Conservation (phyloP, 2,329 filamentous ascomycete species). For the Ophiostoma australiae region DNA sequence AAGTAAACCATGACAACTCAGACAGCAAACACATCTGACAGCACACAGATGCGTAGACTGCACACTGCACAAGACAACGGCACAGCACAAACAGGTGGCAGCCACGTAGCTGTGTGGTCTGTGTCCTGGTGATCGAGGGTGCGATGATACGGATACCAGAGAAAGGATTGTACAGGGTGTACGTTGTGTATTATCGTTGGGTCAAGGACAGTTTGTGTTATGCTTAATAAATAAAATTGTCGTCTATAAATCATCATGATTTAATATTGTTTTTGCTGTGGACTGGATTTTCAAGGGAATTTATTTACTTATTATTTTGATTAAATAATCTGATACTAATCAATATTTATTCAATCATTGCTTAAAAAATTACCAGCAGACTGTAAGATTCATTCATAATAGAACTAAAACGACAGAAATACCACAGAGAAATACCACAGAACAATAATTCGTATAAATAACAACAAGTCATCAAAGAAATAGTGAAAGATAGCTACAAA, state of each 20-base stretch:
- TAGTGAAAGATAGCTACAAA: no score
- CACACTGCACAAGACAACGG: neutral
- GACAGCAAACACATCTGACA: neutral
- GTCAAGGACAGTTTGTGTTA: neutral
- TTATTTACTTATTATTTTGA: no score
- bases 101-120: slow-evolving; percentile 5
- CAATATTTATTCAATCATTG: no score
- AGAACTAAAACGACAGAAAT: no score
- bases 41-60: neutral
- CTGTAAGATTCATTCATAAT: no score
- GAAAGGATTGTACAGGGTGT: neutral
- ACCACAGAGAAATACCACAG: no score
- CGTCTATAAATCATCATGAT: no score
- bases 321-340: no score
- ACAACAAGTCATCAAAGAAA: no score
- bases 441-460: neutral
- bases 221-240: neutral
- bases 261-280: no score
- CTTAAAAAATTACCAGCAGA: no score
- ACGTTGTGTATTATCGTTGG: neutral
- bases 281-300: no score
- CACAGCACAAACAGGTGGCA: neutral
- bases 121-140: neutral
- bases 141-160: neutral
- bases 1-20: neutral